Percentiles rank a stretch among this genome's conserved stretches.
Conservation (phyloP, 2,329 filamentous ascomycete genomes). For the Epichloe scottii region DNA sequence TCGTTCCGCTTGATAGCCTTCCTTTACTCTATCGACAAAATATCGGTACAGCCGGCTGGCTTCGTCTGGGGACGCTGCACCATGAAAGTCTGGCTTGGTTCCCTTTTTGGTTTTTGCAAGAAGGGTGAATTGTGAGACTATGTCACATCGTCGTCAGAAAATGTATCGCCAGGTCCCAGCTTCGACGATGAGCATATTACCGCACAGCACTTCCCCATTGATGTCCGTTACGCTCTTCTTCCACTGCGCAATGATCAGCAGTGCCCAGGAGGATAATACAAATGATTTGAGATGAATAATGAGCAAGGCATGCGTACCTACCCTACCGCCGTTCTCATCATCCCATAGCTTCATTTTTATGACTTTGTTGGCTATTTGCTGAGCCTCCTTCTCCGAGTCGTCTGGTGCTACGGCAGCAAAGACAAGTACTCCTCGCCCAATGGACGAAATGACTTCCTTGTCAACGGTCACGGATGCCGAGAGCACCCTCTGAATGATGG, state of each 20-base stretch:
- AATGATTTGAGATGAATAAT: neutral
- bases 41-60: slow-evolving; percentile 72
- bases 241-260: slow-evolving; percentile 48
- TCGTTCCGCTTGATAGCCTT: slow-evolving; percentile 56
- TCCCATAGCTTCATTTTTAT: slow-evolving; percentile 89
- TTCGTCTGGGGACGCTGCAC: slow-evolving; percentile 64
- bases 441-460: slow-evolving; percentile 76
- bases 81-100: slow-evolving; percentile 89
- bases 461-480: slow-evolving; percentile 95
- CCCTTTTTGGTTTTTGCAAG: slow-evolving; percentile 91
- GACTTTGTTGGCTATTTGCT: slow-evolving; percentile 72
- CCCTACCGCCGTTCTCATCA: slow-evolving; percentile 57
- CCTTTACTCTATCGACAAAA: slow-evolving; percentile 66
- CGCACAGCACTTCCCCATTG: slow-evolving; percentile 83
- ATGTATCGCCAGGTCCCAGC: neutral
- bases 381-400: slow-evolving; percentile 80
- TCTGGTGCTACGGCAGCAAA: slow-evolving; percentile 84
- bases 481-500: slow-evolving; percentile 83
- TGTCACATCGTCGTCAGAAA: neutral
- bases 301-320: slow-evolving; percentile 23
- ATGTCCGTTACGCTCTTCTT: slow-evolving; percentile 84
- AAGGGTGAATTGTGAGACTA: slow-evolving; percentile 94
- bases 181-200: slow-evolving; percentile 34
- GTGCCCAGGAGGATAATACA: neutral
- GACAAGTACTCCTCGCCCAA: slow-evolving; percentile 79